Percentiles rank a stretch among this genome's conserved stretches.
Evolutionary conservation across 1,139 yeast genomes (phyloP).

Genomic region (Debaryomyces coudertii): DNA sequence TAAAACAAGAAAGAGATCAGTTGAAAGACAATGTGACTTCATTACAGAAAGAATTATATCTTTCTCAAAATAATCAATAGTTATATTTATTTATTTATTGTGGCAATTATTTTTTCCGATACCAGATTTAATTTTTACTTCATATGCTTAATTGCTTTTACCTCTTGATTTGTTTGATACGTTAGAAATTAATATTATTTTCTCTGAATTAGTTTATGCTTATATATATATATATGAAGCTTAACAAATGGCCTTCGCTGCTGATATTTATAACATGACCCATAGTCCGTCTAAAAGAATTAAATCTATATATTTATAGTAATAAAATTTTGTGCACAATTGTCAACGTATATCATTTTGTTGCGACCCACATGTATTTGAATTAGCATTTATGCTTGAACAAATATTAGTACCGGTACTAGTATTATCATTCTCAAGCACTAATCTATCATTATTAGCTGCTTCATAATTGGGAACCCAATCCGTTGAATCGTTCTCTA

Average conservation of each 20-base stretch:
- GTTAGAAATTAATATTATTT: no score
- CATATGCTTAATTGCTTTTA: background rate
- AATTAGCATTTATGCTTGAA: background rate
- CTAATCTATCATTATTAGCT: slow-evolving; percentile 31
- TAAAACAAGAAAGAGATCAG: slow-evolving; percentile 83
- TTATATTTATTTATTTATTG: slow-evolving; percentile 1
- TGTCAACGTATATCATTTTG: background rate
- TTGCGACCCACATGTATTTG: background rate
- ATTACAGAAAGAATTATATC: slow-evolving; percentile 60
- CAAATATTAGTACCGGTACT: slow-evolving; percentile 7
- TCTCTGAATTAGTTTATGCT: background rate
- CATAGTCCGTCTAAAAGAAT: background rate
- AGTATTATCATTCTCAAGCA: slow-evolving; percentile 10
- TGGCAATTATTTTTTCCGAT: background rate
- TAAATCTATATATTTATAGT: background rate
- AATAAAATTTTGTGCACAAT: background rate
- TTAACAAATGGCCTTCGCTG: background rate
- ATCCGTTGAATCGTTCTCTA: slow-evolving; percentile 32
- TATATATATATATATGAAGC: slow-evolving; percentile 1
- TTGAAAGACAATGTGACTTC: slow-evolving; percentile 64
- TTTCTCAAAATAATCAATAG: slow-evolving; percentile 22
- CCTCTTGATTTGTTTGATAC: no score
- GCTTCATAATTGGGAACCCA: slow-evolving; percentile 44
- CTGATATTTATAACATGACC: background rate
- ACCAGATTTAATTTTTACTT: slow-evolving; percentile 1